These are phyloP conservation scores for Beauveria pseudobassiana DNA, from an alignment of 2,329 filamentous ascomycete genomes.

Conservation along the genomic window DNA sequence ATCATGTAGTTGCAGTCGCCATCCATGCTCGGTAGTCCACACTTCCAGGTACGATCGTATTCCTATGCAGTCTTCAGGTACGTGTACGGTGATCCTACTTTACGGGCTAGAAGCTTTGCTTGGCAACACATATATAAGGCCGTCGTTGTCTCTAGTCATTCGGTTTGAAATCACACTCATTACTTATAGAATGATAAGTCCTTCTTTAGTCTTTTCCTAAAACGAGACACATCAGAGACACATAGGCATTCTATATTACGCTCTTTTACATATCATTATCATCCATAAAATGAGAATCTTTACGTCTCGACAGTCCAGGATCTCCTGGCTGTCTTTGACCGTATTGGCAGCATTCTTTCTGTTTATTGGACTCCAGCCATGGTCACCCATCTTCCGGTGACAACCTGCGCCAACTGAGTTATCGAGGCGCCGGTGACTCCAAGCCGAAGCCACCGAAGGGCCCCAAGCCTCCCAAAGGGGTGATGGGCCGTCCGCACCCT, in stretches of 20 bases:
- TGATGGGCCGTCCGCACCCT: not conserved
- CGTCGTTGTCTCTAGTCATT: not conserved
- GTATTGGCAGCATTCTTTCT: not conserved
- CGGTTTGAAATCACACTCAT: not conserved
- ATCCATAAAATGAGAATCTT: not conserved
- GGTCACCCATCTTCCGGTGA: not conserved
- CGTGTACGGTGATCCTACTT: not conserved
- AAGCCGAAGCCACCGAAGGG: not conserved
- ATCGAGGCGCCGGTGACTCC: not conserved
- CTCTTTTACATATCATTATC: not conserved
- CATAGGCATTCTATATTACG: not conserved
- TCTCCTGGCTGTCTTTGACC: constrained; percentile 1
- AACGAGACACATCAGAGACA: not conserved
- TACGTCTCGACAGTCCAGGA: not conserved
- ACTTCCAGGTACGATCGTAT: not conserved
- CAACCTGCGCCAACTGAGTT: not conserved
- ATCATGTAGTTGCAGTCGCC: not conserved
- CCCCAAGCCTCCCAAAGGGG: not conserved
- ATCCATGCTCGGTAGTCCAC: not conserved
- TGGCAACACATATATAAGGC: not conserved
- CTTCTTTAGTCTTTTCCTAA: not conserved
- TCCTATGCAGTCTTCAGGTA: no score
- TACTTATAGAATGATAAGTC: not conserved
- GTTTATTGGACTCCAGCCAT: not conserved
- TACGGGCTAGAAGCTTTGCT: not conserved